Base-by-base conservation (phyloP, 805 yeast species). In the Peterozyma toletana region DNA sequence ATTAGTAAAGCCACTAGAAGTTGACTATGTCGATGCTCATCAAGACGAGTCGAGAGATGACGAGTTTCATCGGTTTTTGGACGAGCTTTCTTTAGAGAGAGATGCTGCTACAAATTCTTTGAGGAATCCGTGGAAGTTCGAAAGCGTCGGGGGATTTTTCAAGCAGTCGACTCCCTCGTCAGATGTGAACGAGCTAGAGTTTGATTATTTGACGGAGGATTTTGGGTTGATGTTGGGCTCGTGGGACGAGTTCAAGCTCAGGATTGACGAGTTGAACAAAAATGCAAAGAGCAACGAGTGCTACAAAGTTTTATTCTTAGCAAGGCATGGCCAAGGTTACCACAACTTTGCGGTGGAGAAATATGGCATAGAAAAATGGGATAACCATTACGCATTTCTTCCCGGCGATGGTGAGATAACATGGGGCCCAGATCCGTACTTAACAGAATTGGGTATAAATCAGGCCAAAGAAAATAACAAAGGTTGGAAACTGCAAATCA, bases 251-350 rank as follows among this genome's bases (percentile, higher is more conserved):
- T 59, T 73, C 16, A 51, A 54, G 30, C 35, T 33, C 1, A 60
- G 64, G 30, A 42, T 77, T 30, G 50, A 54, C 1, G 45, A 53
- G 10, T 57, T 77, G 49, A 75, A 74, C 48, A 41, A 44, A 2
- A 37, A 52, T 5, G 67, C 71, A 15, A 46, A 50, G 0, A 51
- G 50, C 1, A 67, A 71, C 47, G 79, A 63, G 36, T 46, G 49
- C 33, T 77, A 66, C 57, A 79, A 78, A 51, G 52, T 79, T 39
- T 46, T 79, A 3, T 70, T 76, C 39, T 65, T 76, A 43, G 81
- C 83, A 10, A 68, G 88, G 55, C 88, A 82, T 52, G 88, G 87
- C 5, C 85, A 81, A 57, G 88, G 87, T 0, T 74, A 61, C 54
- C 89, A 82, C 49, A 82, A 82, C 51, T 64, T 67, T 38, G 71